These are phyloP conservation scores for Dalbergia cultrata DNA, from an alignment of 306 rosid genomes.

Conservation along the genomic window DNA sequence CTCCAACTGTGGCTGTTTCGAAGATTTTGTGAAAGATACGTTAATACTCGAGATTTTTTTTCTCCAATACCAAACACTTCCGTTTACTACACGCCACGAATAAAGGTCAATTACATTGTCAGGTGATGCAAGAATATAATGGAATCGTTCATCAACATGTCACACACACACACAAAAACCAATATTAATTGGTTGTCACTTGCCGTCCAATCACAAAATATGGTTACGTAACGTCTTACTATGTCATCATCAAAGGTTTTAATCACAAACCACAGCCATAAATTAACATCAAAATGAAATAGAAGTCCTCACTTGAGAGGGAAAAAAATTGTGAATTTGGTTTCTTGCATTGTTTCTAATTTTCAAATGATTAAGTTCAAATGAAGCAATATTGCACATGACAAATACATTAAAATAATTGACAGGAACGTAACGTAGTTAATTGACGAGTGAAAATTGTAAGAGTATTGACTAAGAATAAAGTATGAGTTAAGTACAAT, in stretches of 20 bases:
- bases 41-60: background rate
- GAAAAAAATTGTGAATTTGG: background rate
- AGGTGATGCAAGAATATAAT: background rate
- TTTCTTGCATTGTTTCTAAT: background rate
- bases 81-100: background rate
- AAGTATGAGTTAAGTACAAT: no score
- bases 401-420: no score
- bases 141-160: background rate
- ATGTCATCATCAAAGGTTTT: background rate
- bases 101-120: background rate
- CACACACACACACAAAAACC: no score
- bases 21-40: conserved; percentile 9
- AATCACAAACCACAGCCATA: background rate
- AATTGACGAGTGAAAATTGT: no score
- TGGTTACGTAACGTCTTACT: background rate
- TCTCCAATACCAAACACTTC: background rate
- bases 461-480: no score
- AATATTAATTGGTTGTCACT: background rate
- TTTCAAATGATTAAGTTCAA: no score
- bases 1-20: background rate
- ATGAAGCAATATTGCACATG: no score
- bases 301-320: background rate
- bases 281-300: background rate
- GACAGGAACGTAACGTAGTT: no score
- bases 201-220: background rate